Percentiles rank a stretch among this genome's conserved stretches.
Evolutionary conservation across 2,329 filamentous ascomycete species (phyloP).

Genomic region (Ophiostoma australiae): DNA sequence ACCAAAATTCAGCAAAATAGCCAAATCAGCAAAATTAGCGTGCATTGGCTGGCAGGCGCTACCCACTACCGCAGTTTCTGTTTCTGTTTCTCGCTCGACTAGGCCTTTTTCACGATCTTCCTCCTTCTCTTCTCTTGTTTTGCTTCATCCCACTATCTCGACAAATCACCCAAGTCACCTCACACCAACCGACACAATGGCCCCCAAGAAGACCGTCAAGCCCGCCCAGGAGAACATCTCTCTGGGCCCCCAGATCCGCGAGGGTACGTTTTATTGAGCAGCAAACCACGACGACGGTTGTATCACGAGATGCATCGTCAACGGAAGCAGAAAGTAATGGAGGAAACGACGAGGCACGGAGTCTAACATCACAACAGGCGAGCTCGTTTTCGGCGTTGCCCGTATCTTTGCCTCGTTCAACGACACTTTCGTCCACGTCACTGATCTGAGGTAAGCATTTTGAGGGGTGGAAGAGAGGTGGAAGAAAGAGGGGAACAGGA

Average conservation of each 20-base stretch:
- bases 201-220: constrained; percentile 84
- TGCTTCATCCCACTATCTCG: constrained; percentile 20
- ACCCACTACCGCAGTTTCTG: not conserved
- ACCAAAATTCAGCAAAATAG: constrained; percentile 22
- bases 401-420: constrained; percentile 97
- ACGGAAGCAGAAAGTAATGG: not conserved
- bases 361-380: constrained; percentile 52
- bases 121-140: constrained; percentile 11
- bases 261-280: constrained; percentile 59
- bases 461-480: constrained; percentile 9
- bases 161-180: constrained; percentile 32
- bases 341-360: not conserved
- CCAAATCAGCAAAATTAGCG: constrained; percentile 26
- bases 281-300: not conserved
- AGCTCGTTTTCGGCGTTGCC: constrained; percentile 96
- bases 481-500: not conserved
- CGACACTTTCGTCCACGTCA: constrained; percentile 96
- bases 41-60: constrained; percentile 17
- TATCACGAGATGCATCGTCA: not conserved
- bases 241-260: constrained; percentile 92
- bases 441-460: constrained; percentile 81
- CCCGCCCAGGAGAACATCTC: constrained; percentile 95
- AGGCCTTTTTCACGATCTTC: constrained; percentile 8
- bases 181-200: constrained; percentile 61
- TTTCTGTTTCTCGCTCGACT: constrained; percentile 20